phyloP scores from a whole-genome alignment of 768 basidiomycete genomes.

The Suillus subalutaceus region DNA sequence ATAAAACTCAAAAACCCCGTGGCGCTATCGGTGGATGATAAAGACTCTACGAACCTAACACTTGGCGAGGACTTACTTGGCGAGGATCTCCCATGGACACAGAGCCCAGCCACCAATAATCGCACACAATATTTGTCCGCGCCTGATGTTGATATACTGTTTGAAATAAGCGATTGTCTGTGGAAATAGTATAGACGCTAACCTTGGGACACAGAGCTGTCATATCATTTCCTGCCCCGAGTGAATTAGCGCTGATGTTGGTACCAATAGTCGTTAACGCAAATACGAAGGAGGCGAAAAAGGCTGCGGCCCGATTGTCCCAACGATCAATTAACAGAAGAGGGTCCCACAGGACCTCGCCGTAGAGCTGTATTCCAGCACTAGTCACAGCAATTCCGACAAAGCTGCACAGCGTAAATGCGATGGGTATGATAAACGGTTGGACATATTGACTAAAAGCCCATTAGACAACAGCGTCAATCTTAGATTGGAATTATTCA shows the following conservation, averaged over 20 bases:
- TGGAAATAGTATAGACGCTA: background rate
- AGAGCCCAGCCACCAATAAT: slow-evolving; percentile 71
- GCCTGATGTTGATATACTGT: slow-evolving; percentile 34
- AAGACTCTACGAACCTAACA: background rate
- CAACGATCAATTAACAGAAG: slow-evolving; percentile 74
- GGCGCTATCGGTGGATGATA: slow-evolving; percentile 37
- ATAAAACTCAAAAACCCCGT: slow-evolving; percentile 78
- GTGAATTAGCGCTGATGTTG: slow-evolving; percentile 79
- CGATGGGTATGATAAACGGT: slow-evolving; percentile 73
- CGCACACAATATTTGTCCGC: slow-evolving; percentile 32
- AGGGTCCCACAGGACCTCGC: slow-evolving; percentile 74
- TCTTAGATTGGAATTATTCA: slow-evolving; percentile 24
- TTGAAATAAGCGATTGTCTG: background rate
- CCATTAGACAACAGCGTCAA: slow-evolving; percentile 8
- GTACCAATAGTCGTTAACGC: slow-evolving; percentile 69
- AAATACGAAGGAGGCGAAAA: slow-evolving; percentile 80
- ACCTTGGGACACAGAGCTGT: slow-evolving; percentile 67
- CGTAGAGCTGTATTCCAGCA: slow-evolving; percentile 74
- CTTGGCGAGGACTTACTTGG: slow-evolving; percentile 30
- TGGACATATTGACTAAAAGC: slow-evolving; percentile 68
- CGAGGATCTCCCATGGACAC: slow-evolving; percentile 83
- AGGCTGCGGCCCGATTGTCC: slow-evolving; percentile 85
- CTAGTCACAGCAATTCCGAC: slow-evolving; percentile 81
- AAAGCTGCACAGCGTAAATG: slow-evolving; percentile 78
- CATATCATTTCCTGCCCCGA: slow-evolving; percentile 83